phyloP scores from a whole-genome alignment of 1,284 basidiomycete species.

The Apiotrichum sp. region DNA sequence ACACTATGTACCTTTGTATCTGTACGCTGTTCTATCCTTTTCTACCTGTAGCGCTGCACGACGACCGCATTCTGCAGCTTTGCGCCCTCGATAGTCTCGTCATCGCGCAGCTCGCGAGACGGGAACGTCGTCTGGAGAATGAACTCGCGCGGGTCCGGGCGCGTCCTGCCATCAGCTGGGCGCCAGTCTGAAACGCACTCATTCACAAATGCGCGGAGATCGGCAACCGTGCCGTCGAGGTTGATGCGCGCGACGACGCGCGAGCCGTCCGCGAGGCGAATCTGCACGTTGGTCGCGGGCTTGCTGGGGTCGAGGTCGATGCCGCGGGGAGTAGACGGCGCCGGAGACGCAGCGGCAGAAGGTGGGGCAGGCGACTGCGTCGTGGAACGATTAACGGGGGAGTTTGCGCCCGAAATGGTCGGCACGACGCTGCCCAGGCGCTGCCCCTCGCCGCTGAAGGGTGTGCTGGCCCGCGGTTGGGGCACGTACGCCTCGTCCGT shows the following conservation, averaged over 20 bases:
- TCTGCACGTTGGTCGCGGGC: conserved; percentile 86
- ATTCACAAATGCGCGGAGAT: conserved; percentile 81
- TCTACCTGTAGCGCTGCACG: conserved; percentile 61
- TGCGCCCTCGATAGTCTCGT: conserved; percentile 65
- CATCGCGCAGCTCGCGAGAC: conserved; percentile 63
- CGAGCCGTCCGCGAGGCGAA: conserved; percentile 86
- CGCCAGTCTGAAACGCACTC: conserved; percentile 58
- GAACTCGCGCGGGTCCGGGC: conserved; percentile 68
- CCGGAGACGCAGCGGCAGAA: conserved; percentile 4
- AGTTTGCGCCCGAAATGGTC: conserved; percentile 13
- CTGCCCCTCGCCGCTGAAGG: conserved; percentile 70
- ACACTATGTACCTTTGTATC: background rate
- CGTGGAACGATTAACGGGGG: conserved; percentile 2
- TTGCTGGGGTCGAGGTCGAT: conserved; percentile 50
- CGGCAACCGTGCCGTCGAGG: conserved; percentile 78
- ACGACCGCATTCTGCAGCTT: conserved; percentile 76
- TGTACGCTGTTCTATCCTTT: too few relatives aligned
- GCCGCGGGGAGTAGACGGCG: conserved; percentile 20
- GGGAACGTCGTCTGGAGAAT: conserved; percentile 82
- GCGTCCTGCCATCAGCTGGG: conserved; percentile 53
- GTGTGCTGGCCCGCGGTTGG: conserved; percentile 49
- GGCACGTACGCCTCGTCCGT: conserved; percentile 65
- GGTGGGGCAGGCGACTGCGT: conserved; percentile 33
- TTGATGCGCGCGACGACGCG: conserved; percentile 86
- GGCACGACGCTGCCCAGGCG: conserved; percentile 69